Evolutionary conservation across 129 eudicot species (phyloP).

Genomic region (Tagetes erecta): DNA sequence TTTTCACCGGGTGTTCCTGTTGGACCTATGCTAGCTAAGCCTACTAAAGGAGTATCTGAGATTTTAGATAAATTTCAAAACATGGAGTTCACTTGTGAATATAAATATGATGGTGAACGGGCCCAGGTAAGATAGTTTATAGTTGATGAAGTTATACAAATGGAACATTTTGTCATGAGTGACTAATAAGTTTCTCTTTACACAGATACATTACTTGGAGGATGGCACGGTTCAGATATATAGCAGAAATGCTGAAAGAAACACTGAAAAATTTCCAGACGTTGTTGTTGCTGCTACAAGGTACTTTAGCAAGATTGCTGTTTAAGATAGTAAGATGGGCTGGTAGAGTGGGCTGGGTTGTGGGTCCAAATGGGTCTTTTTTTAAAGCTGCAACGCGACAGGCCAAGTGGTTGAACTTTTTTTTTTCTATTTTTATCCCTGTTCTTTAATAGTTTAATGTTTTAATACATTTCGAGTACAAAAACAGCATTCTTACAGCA

Average conservation of each 20-base stretch:
- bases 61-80: slow-evolving; percentile 87
- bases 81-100: slow-evolving; percentile 91
- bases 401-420: neutral
- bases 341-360: neutral
- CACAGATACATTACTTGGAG: slow-evolving; percentile 83
- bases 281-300: slow-evolving; percentile 69
- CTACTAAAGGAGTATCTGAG: slow-evolving; percentile 93
- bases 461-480: neutral
- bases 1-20: slow-evolving; percentile 90
- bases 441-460: neutral
- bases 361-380: neutral
- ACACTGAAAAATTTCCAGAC: slow-evolving; percentile 89
- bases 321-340: neutral
- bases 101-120: slow-evolving; percentile 94
- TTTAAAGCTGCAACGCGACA: neutral
- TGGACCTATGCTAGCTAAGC: slow-evolving; percentile 97
- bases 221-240: slow-evolving; percentile 88
- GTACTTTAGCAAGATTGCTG: slow-evolving; percentile 29
- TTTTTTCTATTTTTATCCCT: neutral
- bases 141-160: neutral
- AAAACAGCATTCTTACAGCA: neutral
- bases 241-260: slow-evolving; percentile 89
- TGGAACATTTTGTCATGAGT: neutral
- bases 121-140: slow-evolving; percentile 68
- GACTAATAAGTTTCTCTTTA: slow-evolving; percentile 5